Evolutionary conservation across 441 rosid genomes (phyloP).

Genomic region (Arabidopsis hybrid): DNA sequence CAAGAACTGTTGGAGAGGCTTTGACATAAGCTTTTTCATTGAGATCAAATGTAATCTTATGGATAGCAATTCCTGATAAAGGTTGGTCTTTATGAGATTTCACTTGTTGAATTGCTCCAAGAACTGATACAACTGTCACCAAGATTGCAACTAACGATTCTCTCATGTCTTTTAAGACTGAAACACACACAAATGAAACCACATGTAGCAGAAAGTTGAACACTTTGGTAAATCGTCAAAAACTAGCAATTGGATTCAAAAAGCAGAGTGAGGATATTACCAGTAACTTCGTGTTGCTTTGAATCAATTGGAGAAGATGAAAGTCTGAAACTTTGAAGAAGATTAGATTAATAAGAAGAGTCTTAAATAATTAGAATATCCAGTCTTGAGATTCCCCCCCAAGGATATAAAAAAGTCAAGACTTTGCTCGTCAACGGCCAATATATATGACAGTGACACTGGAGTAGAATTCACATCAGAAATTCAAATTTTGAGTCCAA

Average conservation of each 20-base stretch:
- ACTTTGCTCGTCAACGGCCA: slow-evolving; percentile 13
- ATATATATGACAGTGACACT: background rate
- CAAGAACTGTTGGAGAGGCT: slow-evolving; percentile 71
- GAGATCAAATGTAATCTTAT: slow-evolving; percentile 51
- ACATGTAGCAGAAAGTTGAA: background rate
- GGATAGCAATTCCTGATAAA: slow-evolving; percentile 66
- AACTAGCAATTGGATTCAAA: background rate
- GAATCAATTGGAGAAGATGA: background rate
- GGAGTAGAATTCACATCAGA: background rate
- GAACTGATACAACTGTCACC: slow-evolving; percentile 45
- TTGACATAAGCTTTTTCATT: slow-evolving; percentile 54
- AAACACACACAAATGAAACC: slow-evolving; percentile 16
- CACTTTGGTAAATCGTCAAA: background rate
- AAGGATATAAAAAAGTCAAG: background rate
- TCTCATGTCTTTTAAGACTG: slow-evolving; percentile 44
- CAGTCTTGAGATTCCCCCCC: slow-evolving; percentile 21
- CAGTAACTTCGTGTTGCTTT: slow-evolving; percentile 2
- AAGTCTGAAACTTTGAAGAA: slow-evolving; percentile 9
- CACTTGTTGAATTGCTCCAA: slow-evolving; percentile 51
- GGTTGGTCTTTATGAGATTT: slow-evolving; percentile 70
- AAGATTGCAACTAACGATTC: slow-evolving; percentile 40
- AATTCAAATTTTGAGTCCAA: no score
- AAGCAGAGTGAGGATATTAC: slow-evolving; percentile 19
- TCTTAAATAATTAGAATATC: slow-evolving; percentile 15
- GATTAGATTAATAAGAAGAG: background rate